Percentiles rank a stretch among this genome's conserved stretches.
These are phyloP conservation scores for Lathyrus tuberosus DNA, from an alignment of 306 rosid genomes.

Conservation along the genomic window DNA sequence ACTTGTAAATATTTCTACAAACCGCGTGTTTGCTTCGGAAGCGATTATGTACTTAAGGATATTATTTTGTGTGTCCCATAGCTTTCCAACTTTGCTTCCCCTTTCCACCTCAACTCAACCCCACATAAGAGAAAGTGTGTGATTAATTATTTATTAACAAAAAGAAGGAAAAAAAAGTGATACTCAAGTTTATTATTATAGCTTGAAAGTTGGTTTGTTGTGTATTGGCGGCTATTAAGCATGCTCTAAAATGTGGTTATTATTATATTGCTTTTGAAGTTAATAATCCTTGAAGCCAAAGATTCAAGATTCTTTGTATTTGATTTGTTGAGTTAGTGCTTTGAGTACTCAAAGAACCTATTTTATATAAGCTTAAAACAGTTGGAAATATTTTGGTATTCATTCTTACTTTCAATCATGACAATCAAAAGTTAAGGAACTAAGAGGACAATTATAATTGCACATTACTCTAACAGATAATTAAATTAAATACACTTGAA, in stretches of 20 bases:
- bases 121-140: slow-evolving; percentile 56
- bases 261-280: slow-evolving; percentile 36
- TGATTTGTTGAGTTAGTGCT: slow-evolving; percentile 32
- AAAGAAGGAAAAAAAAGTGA: slow-evolving; percentile 6
- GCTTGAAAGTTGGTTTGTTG: slow-evolving; percentile 34
- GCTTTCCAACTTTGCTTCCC: slow-evolving; percentile 71
- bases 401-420: slow-evolving; percentile 26
- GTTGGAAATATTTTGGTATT: slow-evolving; percentile 9
- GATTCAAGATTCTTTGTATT: slow-evolving; percentile 46
- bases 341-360: slow-evolving; percentile 41
- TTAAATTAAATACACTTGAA: no score
- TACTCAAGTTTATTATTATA: slow-evolving; percentile 27
- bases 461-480: not conserved
- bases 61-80: slow-evolving; percentile 44
- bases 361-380: slow-evolving; percentile 20
- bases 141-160: slow-evolving; percentile 41
- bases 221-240: slow-evolving; percentile 52
- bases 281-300: slow-evolving; percentile 58
- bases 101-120: slow-evolving; percentile 55
- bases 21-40: slow-evolving; percentile 53
- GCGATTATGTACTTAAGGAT: slow-evolving; percentile 51
- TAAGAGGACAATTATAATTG: not conserved
- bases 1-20: no score
- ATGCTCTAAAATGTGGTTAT: slow-evolving; percentile 38
- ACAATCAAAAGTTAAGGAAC: slow-evolving; percentile 18